Evolutionary conservation across 1,139 yeast species (phyloP).

Genomic region (Taphrina flavorubra): DNA sequence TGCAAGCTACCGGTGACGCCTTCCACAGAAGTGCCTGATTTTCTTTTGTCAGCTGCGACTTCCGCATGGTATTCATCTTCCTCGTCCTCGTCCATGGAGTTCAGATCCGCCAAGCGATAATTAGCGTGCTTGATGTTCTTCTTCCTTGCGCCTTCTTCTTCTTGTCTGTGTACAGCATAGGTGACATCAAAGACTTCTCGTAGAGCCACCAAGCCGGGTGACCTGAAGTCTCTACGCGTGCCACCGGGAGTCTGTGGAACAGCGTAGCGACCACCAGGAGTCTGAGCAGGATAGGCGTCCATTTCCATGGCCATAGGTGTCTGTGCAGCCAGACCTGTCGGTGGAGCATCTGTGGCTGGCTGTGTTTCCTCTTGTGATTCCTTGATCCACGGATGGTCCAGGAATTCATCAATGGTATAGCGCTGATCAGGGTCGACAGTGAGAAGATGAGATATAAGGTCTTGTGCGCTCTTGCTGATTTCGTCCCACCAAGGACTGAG

Average conservation of each 20-base stretch:
- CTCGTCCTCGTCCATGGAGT: conserved; percentile 47
- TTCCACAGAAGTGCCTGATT: conserved; percentile 27
- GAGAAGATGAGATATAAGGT: conserved; percentile 72
- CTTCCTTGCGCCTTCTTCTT: conserved; percentile 72
- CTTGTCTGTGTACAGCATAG: conserved; percentile 90
- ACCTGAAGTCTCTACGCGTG: conserved; percentile 53
- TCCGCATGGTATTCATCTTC: conserved; percentile 47
- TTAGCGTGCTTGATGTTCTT: conserved; percentile 44
- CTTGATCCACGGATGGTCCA: conserved; percentile 83
- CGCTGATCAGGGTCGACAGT: conserved; percentile 82
- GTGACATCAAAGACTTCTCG: conserved; percentile 95
- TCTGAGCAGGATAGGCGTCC: conserved; percentile 25
- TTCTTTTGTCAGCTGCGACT: conserved; percentile 41
- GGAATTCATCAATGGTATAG: conserved; percentile 70
- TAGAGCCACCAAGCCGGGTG: conserved; percentile 91
- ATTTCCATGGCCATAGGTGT: conserved; percentile 35
- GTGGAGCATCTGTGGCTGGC: conserved; percentile 50
- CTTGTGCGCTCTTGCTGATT: conserved; percentile 76
- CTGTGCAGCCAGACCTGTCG: conserved; percentile 36
- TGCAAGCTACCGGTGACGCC: conserved; percentile 36
- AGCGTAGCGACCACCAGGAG: conserved; percentile 34
- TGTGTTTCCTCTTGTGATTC: conserved; percentile 49
- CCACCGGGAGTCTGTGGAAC: conserved; percentile 40
- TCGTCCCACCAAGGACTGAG: conserved; percentile 98
- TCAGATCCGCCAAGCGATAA: conserved; percentile 37